Percentiles rank a stretch among this genome's conserved stretches.
Evolutionary conservation across 164 flowering plant species (phyloP).

Genomic region (Nymphaea thermarum): DNA sequence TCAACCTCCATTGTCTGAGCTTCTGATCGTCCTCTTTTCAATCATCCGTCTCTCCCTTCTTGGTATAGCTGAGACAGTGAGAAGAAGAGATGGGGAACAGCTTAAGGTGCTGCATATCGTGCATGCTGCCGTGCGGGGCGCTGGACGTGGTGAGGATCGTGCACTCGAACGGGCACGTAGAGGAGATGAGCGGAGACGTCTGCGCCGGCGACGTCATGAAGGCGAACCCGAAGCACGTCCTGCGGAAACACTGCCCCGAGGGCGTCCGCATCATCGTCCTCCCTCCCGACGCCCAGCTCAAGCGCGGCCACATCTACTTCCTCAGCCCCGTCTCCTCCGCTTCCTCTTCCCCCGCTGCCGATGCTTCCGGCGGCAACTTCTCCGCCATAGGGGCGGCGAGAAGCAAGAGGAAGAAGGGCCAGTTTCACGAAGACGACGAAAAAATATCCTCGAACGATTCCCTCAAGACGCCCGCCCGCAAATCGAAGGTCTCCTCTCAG

Average conservation of each 20-base stretch:
- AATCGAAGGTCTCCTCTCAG: neutral
- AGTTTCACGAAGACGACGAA: neutral
- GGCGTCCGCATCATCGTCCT: conserved; percentile 51
- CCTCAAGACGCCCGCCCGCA: neutral
- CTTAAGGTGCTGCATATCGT: conserved; percentile 7
- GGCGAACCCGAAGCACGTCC: conserved; percentile 64
- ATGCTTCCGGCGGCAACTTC: neutral
- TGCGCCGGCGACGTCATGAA: conserved; percentile 61
- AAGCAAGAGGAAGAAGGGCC: neutral
- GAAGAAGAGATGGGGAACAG: conserved; percentile 6
- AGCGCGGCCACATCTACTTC: conserved; percentile 76
- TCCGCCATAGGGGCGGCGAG: neutral
- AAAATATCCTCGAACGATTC: neutral
- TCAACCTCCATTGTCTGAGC: too few relatives aligned
- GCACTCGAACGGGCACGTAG: conserved; percentile 66
- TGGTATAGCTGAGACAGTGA: neutral
- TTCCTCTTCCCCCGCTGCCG: neutral
- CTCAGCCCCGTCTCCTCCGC: conserved; percentile 30
- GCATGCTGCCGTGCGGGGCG: conserved; percentile 8
- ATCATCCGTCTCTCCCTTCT: too few relatives aligned
- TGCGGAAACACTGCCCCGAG: conserved; percentile 56
- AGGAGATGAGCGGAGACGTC: conserved; percentile 53
- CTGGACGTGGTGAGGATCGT: conserved; percentile 32
- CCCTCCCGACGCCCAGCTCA: conserved; percentile 71
- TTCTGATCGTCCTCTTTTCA: too few relatives aligned